phyloP scores from a whole-genome alignment of 352 stramenopile species.

The Phytophthora hybrid region DNA sequence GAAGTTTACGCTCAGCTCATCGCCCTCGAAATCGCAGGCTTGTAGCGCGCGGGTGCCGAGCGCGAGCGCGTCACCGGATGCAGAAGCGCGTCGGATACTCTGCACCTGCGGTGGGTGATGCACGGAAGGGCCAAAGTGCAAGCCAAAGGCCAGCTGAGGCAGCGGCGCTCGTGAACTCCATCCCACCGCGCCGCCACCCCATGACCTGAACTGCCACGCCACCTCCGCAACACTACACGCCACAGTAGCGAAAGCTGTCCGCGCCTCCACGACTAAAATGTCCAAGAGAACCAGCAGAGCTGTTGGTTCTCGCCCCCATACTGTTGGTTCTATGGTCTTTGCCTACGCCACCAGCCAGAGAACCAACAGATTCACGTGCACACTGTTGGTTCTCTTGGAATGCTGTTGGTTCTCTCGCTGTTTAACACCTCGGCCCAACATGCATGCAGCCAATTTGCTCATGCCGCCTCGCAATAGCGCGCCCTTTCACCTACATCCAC shows the following conservation, averaged over 20 bases:
- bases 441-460: conserved; percentile 6
- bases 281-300: conserved; percentile 17
- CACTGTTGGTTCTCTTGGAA: conserved; percentile 36
- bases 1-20: neutral
- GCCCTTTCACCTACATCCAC: no score
- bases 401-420: conserved; percentile 39
- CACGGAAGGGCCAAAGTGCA: conserved; percentile 11
- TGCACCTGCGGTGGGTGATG: neutral
- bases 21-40: neutral
- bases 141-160: conserved; percentile 11
- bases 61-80: conserved; percentile 13
- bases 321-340: conserved; percentile 31
- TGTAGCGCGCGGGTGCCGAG: no score
- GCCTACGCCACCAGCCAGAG: conserved; percentile 14
- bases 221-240: no score
- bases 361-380: conserved; percentile 30
- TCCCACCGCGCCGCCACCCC: no score
- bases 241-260: no score
- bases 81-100: conserved; percentile 8
- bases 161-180: no score
- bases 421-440: conserved; percentile 30
- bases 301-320: conserved; percentile 17
- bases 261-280: neutral
- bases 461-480: no score
- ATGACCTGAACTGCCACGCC: neutral